Base-by-base conservation (phyloP, 768 basidiomycete genomes). In the Lactarius evosmus region DNA sequence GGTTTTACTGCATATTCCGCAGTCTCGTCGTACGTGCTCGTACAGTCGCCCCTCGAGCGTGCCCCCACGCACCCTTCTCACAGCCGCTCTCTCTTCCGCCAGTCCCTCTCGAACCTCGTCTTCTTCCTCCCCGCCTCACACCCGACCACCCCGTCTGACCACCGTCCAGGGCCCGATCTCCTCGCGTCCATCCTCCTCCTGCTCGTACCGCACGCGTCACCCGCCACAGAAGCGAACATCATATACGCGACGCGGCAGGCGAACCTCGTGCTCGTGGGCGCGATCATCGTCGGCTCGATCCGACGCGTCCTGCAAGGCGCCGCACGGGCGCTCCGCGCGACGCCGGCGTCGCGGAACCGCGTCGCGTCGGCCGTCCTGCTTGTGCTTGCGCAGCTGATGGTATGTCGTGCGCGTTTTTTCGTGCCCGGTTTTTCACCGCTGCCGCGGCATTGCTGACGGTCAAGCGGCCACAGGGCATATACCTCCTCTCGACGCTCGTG, bases 301-400 rank as follows among this genome's bases (percentile, higher is more conserved):
- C 78, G 89, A 34, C 77, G 84, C 4, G 88, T 93, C 5, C 74
- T 94, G 67, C 77, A 79, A 19, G 86, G 87, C 14, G 90, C 87
- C 27, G 84, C 87, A 0, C 76, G 84, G 69, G 88, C 82, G 61
- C 64, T 78, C 70, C 33, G 54, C 19, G 38, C 82, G 82, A 59
- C 82, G 89, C 19, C 86, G 85, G 36, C 88, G 4, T 65, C 85
- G 68, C 80, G 84, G 36, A 89, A 82, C 58, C 78, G 89, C 7
- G 87, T 87, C 36, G 88, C 89, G 5, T 88, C 88, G 5, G 75
- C 93, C 46, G 87, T 93, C 82, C 73, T 93, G 29, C 81, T 94
- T 33, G 74, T 88, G 11, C 80, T 94, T 27, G 87, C 91, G 7
- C 91, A 94, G 71, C 78, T 94, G 53, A 92, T 94, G 91, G 91